These are phyloP conservation scores for Apiospora hydei DNA, from an alignment of 2,329 filamentous ascomycete species.

Conservation along the genomic window DNA sequence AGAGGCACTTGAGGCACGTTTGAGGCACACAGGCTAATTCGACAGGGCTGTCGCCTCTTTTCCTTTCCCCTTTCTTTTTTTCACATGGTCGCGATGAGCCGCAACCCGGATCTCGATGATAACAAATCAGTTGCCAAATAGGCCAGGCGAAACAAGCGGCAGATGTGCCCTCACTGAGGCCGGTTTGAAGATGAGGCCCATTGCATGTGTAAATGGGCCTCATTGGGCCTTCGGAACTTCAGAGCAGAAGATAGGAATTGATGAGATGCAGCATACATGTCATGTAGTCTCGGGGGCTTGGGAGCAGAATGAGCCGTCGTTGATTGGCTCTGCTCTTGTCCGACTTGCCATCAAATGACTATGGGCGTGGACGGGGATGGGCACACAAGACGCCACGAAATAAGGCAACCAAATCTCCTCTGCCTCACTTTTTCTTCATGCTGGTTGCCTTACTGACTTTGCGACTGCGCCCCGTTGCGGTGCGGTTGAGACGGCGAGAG, in stretches of 20 bases:
- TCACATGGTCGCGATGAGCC: background rate
- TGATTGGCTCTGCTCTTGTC: background rate
- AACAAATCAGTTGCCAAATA: background rate
- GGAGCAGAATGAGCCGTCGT: background rate
- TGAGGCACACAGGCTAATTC: conserved; percentile 1
- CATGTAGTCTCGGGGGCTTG: conserved; percentile 2
- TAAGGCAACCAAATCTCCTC: conserved; percentile 21
- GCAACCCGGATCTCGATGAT: background rate
- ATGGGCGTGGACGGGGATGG: conserved; percentile 10
- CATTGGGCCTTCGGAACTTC: background rate
- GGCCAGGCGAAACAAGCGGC: background rate
- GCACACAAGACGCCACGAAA: conserved; percentile 11
- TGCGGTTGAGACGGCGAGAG: background rate
- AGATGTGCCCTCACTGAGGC: background rate
- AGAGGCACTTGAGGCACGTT: conserved; percentile 1
- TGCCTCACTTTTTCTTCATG: conserved; percentile 8
- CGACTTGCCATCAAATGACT: conserved; percentile 6
- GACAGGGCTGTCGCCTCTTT: conserved; percentile 2
- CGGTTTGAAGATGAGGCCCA: background rate
- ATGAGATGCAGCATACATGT: conserved; percentile 15
- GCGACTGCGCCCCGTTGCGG: conserved; percentile 6
- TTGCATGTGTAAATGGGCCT: background rate
- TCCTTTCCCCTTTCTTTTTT: background rate
- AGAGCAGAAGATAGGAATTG: background rate
- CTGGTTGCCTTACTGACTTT: conserved; percentile 19